These are phyloP conservation scores for Cucurbitaria berberidis DNA, from an alignment of 2,329 filamentous ascomycete species.

Conservation along the genomic window DNA sequence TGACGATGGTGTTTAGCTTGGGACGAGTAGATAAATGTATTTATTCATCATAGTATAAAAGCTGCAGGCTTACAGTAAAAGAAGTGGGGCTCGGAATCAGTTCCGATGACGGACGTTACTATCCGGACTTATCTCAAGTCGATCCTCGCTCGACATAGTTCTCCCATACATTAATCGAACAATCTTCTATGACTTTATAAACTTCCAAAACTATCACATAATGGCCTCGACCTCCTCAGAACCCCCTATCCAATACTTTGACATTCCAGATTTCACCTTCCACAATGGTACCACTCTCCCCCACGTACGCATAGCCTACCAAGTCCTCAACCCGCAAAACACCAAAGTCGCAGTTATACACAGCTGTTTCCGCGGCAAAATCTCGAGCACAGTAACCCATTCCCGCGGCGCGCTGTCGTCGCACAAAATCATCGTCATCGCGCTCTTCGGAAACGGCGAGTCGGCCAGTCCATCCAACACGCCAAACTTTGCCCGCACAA, in stretches of 20 bases:
- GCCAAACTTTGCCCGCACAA: conserved; percentile 53
- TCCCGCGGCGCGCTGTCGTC: conserved; percentile 50
- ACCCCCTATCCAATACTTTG: conserved; percentile 16
- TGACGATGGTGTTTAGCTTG: too few relatives aligned
- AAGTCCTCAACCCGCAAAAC: conserved; percentile 30
- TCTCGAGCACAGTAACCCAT: conserved; percentile 59
- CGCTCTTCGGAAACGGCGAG: conserved; percentile 61
- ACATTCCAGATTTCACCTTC: conserved; percentile 27
- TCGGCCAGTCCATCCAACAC: conserved; percentile 61
- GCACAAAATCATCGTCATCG: conserved; percentile 60
- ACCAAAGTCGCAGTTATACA: conserved; percentile 52
- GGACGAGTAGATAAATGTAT: too few relatives aligned
- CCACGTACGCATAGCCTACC: conserved; percentile 26
- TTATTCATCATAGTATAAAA: too few relatives aligned
- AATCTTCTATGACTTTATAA: neutral
- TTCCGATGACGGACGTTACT: neutral
- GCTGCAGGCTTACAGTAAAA: too few relatives aligned
- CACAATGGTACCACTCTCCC: conserved; percentile 22
- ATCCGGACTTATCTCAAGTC: neutral
- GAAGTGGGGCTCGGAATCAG: neutral
- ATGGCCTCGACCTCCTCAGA: conserved; percentile 19
- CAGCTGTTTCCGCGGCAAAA: conserved; percentile 62
- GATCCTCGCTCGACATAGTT: neutral
- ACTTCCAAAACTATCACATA: neutral
- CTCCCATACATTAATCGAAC: neutral